Conservation (phyloP, 176 grass and related monocot genomes). For the Zizania latifolia region DNA sequence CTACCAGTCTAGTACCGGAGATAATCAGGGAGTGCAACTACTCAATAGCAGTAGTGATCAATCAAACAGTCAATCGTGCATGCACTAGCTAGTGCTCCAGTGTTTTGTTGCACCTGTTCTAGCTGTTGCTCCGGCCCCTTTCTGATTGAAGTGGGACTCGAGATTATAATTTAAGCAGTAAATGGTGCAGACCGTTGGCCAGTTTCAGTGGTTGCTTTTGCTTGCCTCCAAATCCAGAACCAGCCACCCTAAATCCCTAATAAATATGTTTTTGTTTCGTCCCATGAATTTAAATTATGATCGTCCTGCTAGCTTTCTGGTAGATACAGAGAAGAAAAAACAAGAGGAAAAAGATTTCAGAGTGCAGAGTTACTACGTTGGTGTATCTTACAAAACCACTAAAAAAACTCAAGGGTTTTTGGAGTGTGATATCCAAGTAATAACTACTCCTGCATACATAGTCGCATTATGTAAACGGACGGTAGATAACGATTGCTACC, state of each 20-base stretch:
- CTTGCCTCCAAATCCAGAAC: constrained; percentile 8
- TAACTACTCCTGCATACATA: too few species aligned
- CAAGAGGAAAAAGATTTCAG: neutral
- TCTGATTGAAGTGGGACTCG: constrained; percentile 11
- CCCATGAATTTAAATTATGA: neutral
- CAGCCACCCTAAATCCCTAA: neutral
- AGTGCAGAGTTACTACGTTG: neutral
- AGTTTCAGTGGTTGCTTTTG: neutral
- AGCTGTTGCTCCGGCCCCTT: neutral
- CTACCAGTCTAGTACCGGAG: neutral
- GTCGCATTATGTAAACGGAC: too few species aligned
- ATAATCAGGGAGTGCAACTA: neutral
- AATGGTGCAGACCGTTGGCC: neutral
- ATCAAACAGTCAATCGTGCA: neutral
- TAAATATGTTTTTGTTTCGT: neutral
- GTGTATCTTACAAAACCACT: too few species aligned
- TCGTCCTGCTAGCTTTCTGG: neutral
- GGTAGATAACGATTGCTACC: too few species aligned
- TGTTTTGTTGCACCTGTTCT: neutral
- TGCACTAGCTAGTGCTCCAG: neutral
- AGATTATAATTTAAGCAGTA: constrained; percentile 2
- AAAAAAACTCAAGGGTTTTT: too few species aligned
- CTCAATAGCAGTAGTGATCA: neutral
- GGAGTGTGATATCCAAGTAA: too few species aligned
- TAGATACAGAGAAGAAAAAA: neutral